Conservation (phyloP, 306 rosid genomes). For the Cucumis hystrix region DNA sequence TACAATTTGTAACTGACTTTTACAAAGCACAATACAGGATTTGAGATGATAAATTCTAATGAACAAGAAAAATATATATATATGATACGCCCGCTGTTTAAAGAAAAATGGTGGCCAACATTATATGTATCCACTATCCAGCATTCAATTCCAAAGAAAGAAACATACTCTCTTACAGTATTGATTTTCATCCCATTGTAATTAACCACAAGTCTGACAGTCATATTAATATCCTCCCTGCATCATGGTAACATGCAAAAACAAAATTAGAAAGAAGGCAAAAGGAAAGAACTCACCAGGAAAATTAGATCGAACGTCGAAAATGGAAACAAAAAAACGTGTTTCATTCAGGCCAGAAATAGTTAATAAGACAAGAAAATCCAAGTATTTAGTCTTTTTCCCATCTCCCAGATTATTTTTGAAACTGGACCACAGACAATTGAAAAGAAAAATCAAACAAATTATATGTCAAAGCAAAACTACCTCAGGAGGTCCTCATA, state of each 20-base stretch:
- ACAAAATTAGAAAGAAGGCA: background rate
- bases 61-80: background rate
- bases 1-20: background rate
- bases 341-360: conserved; percentile 6
- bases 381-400: background rate
- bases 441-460: background rate
- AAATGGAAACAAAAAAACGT: conserved; percentile 1
- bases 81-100: background rate
- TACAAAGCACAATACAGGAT: background rate
- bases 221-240: conserved; percentile 62
- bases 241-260: conserved; percentile 4
- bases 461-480: background rate
- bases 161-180: conserved; percentile 10
- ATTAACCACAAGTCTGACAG: conserved; percentile 31
- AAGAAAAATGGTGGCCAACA: background rate
- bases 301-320: conserved; percentile 14
- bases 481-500: conserved; percentile 94
- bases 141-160: background rate
- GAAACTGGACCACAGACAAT: background rate
- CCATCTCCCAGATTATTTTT: background rate
- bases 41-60: background rate
- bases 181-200: conserved; percentile 8
- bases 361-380: background rate
- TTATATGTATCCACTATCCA: background rate
- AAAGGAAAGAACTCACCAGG: background rate